A percentile compares a stretch with the other conserved stretches of the same genome.
Evolutionary conservation across 2,329 filamentous ascomycete genomes (phyloP).

Genomic region (Calonectria leucothoes): DNA sequence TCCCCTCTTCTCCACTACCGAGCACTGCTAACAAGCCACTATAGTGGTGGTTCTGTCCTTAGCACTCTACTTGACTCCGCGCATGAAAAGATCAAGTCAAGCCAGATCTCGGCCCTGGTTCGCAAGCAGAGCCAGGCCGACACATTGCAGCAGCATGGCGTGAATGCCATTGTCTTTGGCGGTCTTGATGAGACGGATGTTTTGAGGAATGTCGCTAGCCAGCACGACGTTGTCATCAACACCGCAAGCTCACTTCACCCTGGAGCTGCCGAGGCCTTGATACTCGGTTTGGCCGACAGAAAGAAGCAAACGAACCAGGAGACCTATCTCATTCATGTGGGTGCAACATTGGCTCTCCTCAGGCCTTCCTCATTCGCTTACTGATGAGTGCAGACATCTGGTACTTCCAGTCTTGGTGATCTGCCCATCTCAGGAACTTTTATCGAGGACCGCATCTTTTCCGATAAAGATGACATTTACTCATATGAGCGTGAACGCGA

Average conservation of each 20-base stretch:
- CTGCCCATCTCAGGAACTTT: constrained; percentile 49
- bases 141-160: constrained; percentile 30
- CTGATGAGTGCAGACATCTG: constrained; percentile 47
- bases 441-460: constrained; percentile 47
- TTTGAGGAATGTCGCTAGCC: constrained; percentile 33
- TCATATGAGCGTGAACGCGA: constrained; percentile 53
- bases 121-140: constrained; percentile 43
- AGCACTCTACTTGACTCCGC: constrained; percentile 34
- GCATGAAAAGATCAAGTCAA: constrained; percentile 27
- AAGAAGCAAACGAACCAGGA: constrained; percentile 47
- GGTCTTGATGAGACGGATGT: constrained; percentile 38
- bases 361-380: too few species aligned
- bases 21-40: background rate
- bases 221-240: constrained; percentile 55
- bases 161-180: constrained; percentile 38
- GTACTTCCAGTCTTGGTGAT: constrained; percentile 57
- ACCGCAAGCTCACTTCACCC: constrained; percentile 53
- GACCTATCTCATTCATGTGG: constrained; percentile 52
- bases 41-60: constrained; percentile 42
- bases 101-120: constrained; percentile 38
- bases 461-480: constrained; percentile 59
- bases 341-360: background rate
- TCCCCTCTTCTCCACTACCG: background rate
- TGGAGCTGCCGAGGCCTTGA: constrained; percentile 51
- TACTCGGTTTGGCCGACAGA: constrained; percentile 55